phyloP scores from a whole-genome alignment of 257 asterid species.

The Petunia axillaris region DNA sequence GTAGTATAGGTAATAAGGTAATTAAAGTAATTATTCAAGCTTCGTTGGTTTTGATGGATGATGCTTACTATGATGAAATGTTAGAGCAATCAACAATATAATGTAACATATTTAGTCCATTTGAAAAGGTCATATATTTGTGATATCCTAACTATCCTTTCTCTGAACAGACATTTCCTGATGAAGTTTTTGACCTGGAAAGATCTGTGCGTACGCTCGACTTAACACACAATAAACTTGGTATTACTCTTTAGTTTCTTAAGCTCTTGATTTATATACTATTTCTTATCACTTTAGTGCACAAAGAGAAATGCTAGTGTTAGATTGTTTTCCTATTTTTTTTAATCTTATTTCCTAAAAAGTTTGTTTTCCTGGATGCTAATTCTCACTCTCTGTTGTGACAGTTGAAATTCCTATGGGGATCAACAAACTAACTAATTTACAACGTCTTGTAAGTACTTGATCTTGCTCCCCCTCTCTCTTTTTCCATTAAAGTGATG shows the following conservation, averaged over 20 bases:
- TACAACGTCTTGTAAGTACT: constrained; percentile 90
- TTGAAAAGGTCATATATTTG: neutral
- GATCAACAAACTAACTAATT: constrained; percentile 76
- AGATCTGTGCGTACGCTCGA: constrained; percentile 91
- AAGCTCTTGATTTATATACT: constrained; percentile 12
- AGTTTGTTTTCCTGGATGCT: constrained; percentile 27
- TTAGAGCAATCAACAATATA: neutral
- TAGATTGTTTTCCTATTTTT: neutral
- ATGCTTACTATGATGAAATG: neutral
- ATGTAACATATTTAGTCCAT: neutral
- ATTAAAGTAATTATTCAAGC: neutral
- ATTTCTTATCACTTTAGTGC: neutral
- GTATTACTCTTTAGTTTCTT: constrained; percentile 41
- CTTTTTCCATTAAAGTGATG: constrained; percentile 3
- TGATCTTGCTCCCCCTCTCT: neutral
- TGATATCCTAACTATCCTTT: constrained; percentile 11
- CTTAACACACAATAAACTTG: constrained; percentile 78
- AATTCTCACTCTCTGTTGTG: constrained; percentile 27
- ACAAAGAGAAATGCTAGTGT: neutral
- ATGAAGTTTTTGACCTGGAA: constrained; percentile 79
- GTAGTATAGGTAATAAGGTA: neutral
- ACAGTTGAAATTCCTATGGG: constrained; percentile 86
- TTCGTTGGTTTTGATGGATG: neutral
- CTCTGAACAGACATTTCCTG: constrained; percentile 73
- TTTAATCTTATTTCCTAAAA: constrained; percentile 11